A percentile compares a stretch with the other conserved stretches of the same genome.
These are phyloP conservation scores for Trametes polyzona DNA, from an alignment of 1,284 basidiomycete species.

Conservation along the genomic window DNA sequence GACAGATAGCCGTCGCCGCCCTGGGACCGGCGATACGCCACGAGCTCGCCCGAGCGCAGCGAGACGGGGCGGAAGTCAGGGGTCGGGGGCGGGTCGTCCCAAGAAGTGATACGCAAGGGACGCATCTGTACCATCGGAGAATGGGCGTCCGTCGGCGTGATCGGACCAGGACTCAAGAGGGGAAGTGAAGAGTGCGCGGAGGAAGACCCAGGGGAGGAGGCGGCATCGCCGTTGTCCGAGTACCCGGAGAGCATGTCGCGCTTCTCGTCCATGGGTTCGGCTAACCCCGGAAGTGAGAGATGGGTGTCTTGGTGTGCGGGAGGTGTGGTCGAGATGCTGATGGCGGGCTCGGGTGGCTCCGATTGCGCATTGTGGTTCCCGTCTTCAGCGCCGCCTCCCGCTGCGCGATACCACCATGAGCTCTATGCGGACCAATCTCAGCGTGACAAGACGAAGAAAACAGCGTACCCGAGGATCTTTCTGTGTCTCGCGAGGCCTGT, in stretches of 20 bases:
- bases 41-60: neutral
- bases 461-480: neutral
- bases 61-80: neutral
- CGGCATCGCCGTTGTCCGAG: neutral
- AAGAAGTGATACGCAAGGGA: neutral
- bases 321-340: neutral
- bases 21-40: neutral
- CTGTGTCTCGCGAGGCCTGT: neutral
- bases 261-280: neutral
- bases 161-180: neutral
- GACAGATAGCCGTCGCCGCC: neutral
- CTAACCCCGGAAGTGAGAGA: neutral
- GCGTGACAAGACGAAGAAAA: neutral
- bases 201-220: neutral
- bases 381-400: no score
- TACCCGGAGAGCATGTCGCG: neutral
- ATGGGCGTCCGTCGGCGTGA: neutral
- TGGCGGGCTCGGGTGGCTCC: no score
- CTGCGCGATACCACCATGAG: no score
- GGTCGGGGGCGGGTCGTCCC: conserved; percentile 13
- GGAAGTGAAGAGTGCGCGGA: neutral
- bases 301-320: neutral
- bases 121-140: neutral
- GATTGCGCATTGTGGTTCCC: neutral
- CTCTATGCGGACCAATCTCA: neutral